These are phyloP conservation scores for Candolleomyces efflorescens DNA, from an alignment of 768 basidiomycete genomes.

Conservation along the genomic window DNA sequence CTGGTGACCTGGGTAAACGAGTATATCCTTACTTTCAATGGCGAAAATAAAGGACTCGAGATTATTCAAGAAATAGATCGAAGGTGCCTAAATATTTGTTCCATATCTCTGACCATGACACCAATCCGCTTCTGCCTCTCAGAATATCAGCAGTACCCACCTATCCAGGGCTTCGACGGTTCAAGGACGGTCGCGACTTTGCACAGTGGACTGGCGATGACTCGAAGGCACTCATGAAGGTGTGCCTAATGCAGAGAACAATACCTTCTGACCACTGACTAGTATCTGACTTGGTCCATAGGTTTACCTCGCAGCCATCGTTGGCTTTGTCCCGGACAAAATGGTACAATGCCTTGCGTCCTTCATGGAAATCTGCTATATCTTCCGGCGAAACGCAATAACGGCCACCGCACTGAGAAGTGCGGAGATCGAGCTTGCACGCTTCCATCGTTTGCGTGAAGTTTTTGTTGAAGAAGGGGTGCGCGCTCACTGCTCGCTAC, in stretches of 20 bases:
- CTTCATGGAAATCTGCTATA: constrained; percentile 26
- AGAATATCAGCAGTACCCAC: constrained; percentile 18
- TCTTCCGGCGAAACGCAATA: constrained; percentile 17
- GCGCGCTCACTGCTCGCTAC: constrained; percentile 11
- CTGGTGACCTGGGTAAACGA: constrained; percentile 30
- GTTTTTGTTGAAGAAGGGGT: constrained; percentile 21
- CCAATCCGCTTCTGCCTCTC: background rate
- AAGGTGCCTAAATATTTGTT: constrained; percentile 8
- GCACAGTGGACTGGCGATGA: constrained; percentile 27
- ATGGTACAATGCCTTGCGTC: constrained; percentile 21
- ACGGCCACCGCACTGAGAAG: constrained; percentile 9
- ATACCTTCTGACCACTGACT: too few species aligned
- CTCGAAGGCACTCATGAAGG: constrained; percentile 32
- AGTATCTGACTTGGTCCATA: constrained; percentile 1
- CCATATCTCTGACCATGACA: background rate
- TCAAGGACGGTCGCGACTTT: constrained; percentile 19
- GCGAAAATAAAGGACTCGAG: background rate
- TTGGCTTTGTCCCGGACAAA: constrained; percentile 19
- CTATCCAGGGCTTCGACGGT: constrained; percentile 19
- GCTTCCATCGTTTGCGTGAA: constrained; percentile 12
- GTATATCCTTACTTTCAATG: constrained; percentile 16
- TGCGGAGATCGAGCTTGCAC: background rate
- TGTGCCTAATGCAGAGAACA: too few species aligned
- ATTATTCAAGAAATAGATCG: background rate
- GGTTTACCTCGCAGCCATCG: constrained; percentile 24